Evolutionary conservation across 805 yeast species (phyloP), one percentile per base, ranked within the genome.

Genomic region (Lipomyces yamanashiensis): DNA sequence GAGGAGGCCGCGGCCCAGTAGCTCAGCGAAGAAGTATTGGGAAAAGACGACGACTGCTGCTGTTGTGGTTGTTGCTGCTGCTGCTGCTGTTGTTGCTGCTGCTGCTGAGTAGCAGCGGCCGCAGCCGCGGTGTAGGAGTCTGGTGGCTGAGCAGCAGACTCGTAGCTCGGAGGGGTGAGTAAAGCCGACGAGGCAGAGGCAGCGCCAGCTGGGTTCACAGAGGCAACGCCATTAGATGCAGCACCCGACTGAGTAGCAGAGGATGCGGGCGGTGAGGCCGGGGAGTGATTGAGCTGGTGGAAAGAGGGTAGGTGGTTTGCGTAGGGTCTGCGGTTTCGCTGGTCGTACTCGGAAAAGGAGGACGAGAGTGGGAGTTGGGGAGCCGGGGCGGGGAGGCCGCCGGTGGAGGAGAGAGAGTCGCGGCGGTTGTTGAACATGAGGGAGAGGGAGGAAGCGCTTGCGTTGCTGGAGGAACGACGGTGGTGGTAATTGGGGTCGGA

Each of bases 1-100:
- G 61, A 52, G 34, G 67, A 62, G 28, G 68, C 67, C 10, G 67
- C 64, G 36, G 67, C 68, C 59, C 59, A 64, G 47, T 34, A 59
- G 37, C 51, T 56, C 19, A 61, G 43, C 28, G 68, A 58, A 21
- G 63, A 43, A 7, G 57, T 58, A 37, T 52, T 56, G 15, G 64
- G 64, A 36, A 36, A 60, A n/a, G 67, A 64, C 5, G 57, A 51
- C 21, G 63, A 45, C 41, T 40, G 65, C 49, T 39, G 54, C 41
- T 15, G 61, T 33, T 28, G 55, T 1, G 33, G 48, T 13, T 47
- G 57, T 39, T 3, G 21, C 19, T 36, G 43, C 54, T 33, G 54
- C 44, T 6, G 54, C 54, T 19, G 54, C 34, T n/a, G 51, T 12
- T n/a, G 21, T 39, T 41, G 33, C 37, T 17, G 58, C 44, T 8